Evolutionary conservation across 2,329 filamentous ascomycete genomes (phyloP).

Genomic region (Hirsutella minnesotensis): DNA sequence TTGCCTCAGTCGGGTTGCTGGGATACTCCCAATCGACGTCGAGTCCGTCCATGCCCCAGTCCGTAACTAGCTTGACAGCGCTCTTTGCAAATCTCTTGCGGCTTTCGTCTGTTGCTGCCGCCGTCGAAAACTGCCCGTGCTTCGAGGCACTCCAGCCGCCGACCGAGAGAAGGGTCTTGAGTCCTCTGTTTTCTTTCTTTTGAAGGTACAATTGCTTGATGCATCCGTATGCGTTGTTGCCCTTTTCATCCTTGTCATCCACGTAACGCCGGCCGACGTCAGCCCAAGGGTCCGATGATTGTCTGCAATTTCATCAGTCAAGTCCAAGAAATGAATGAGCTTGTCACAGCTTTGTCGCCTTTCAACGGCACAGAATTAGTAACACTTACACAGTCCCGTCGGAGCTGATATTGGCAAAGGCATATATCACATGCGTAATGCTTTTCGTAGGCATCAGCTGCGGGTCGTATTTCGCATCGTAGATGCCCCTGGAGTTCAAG

Average conservation of each 20-base stretch:
- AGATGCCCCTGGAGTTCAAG: conserved; percentile 35
- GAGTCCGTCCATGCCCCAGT: conserved; percentile 49
- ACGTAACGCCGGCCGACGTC: conserved; percentile 57
- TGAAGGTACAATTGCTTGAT: conserved; percentile 65
- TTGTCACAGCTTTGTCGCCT: too few relatives aligned
- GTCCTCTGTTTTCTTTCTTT: conserved; percentile 63
- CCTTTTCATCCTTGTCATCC: conserved; percentile 43
- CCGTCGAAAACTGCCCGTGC: conserved; percentile 47
- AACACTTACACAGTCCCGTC: conserved; percentile 34
- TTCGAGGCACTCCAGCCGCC: conserved; percentile 69
- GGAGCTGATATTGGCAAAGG: conserved; percentile 33
- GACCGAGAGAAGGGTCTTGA: conserved; percentile 72
- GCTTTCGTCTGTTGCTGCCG: conserved; percentile 48
- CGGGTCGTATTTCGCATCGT: conserved; percentile 60
- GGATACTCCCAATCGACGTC: conserved; percentile 49
- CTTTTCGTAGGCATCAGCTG: conserved; percentile 55
- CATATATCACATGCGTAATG: conserved; percentile 63
- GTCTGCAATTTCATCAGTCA: conserved; percentile 9
- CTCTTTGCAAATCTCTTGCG: conserved; percentile 55
- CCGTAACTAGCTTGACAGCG: conserved; percentile 56
- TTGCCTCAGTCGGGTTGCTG: conserved; percentile 22
- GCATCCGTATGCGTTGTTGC: conserved; percentile 63
- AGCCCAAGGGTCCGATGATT: conserved; percentile 21
- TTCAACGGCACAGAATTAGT: neutral
- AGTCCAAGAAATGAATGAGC: too few relatives aligned